Conservation (phyloP, 139 green algal genomes). For the Gonium pectorale region DNA sequence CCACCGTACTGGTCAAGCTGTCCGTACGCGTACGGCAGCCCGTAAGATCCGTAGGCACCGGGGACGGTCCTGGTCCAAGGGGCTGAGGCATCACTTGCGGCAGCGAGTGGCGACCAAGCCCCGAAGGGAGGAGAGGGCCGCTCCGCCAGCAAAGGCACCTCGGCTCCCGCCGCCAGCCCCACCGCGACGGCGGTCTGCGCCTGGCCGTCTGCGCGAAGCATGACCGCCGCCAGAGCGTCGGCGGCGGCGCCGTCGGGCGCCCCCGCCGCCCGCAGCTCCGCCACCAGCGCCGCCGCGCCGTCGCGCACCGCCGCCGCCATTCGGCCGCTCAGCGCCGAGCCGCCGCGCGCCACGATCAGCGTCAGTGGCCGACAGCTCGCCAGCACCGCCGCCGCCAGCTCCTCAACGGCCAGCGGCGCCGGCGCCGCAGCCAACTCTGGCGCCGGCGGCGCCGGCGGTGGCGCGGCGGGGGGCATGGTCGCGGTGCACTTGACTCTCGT, state of each 20-base stretch:
- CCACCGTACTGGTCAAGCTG: not conserved
- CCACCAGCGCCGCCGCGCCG: not conserved
- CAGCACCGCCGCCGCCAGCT: constrained; percentile 16
- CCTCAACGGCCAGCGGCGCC: not conserved
- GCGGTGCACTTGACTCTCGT: not conserved
- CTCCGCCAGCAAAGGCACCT: no score
- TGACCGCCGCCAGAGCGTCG: not conserved
- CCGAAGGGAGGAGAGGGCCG: no score
- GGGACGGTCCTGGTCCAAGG: no score
- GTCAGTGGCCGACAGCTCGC: not conserved
- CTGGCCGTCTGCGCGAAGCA: not conserved
- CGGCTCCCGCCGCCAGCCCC: constrained; percentile 9
- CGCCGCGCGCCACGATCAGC: constrained; percentile 23
- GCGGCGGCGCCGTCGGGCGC: not conserved
- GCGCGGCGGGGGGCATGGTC: not conserved
- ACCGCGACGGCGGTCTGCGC: not conserved
- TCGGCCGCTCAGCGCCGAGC: not conserved
- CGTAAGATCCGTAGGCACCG: no score
- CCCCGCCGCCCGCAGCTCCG: not conserved
- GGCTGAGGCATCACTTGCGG: no score
- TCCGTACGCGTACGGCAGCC: not conserved
- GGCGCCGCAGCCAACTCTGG: not conserved
- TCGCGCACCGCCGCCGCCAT: not conserved
- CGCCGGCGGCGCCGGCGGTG: not conserved
- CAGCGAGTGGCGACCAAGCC: no score